Evolutionary conservation across 768 basidiomycete genomes (phyloP).

Genomic region (Termitomyces bulborhizus): DNA sequence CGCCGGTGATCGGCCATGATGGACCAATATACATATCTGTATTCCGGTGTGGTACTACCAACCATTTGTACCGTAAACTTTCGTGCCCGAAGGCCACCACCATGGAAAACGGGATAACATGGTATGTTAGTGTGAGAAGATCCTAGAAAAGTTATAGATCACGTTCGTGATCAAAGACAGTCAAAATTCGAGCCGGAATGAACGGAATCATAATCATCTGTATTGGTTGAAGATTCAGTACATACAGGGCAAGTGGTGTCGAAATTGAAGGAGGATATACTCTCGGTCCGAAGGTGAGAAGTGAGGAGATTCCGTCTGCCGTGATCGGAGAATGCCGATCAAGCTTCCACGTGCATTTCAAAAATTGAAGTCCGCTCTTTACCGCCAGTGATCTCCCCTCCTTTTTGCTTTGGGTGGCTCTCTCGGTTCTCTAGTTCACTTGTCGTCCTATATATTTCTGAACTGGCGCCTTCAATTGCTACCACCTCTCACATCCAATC

Average conservation of each 20-base stretch:
- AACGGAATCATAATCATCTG: not conserved
- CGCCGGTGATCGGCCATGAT: not conserved
- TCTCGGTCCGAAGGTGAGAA: not conserved
- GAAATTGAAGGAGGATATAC: not conserved
- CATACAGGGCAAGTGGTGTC: not conserved
- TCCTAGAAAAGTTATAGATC: not conserved
- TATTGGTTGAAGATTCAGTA: not conserved
- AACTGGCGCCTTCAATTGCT: conserved; percentile 16
- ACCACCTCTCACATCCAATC: conserved; percentile 7
- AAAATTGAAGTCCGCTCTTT: conserved; percentile 16
- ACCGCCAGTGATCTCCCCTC: not conserved
- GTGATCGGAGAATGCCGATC: conserved; percentile 10
- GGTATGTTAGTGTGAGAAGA: too few relatives aligned
- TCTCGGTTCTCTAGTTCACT: conserved; percentile 12
- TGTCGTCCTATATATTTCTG: conserved; percentile 14
- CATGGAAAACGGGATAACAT: not conserved
- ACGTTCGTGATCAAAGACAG: not conserved
- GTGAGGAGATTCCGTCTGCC: not conserved
- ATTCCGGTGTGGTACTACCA: too few relatives aligned
- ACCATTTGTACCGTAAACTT: not conserved
- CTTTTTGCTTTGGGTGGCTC: conserved; percentile 14
- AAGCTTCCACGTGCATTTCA: conserved; percentile 11
- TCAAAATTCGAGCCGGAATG: not conserved
- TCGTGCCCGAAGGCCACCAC: not conserved
- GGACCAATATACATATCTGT: too few relatives aligned